These are phyloP conservation scores for Linnemannia schmuckeri DNA, from an alignment of 192 early-diverging fungal species.

Conservation along the genomic window DNA sequence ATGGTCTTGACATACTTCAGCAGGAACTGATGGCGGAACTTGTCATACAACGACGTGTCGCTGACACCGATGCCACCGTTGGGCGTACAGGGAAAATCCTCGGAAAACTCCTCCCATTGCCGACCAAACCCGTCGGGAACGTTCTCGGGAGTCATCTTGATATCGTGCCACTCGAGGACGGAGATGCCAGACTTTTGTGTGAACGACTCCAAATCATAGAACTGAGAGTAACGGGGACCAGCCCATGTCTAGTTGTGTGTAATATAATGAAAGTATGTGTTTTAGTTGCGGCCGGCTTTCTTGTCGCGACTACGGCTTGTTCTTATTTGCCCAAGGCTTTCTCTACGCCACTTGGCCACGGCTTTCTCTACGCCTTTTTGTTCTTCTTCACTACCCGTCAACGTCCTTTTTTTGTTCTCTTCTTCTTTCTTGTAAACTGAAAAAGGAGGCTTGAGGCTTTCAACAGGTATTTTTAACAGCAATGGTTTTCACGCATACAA, in stretches of 20 bases:
- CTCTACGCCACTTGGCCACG: no score
- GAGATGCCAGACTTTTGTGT: slow-evolving; percentile 24
- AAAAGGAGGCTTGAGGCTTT: no score
- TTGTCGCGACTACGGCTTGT: background rate
- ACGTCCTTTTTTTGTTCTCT: background rate
- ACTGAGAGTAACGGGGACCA: slow-evolving; percentile 36
- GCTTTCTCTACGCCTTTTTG: background rate
- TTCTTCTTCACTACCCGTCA: background rate
- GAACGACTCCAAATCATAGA: slow-evolving; percentile 35
- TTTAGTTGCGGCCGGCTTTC: background rate
- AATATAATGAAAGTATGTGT: background rate
- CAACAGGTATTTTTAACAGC: no score
- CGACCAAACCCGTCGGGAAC: slow-evolving; percentile 14
- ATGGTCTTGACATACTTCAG: slow-evolving; percentile 18
- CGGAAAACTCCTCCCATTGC: slow-evolving; percentile 39
- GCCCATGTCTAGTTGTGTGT: slow-evolving; percentile 25
- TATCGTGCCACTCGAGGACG: slow-evolving; percentile 38
- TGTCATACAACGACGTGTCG: slow-evolving; percentile 17
- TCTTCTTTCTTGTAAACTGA: background rate
- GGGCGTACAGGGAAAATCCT: slow-evolving; percentile 33
- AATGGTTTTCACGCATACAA: background rate
- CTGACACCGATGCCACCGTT: slow-evolving; percentile 31
- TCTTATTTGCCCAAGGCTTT: background rate
- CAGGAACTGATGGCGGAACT: slow-evolving; percentile 44
- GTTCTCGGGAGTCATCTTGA: slow-evolving; percentile 30